These are phyloP conservation scores for Elsinoe perseae DNA, from an alignment of 2,329 filamentous ascomycete genomes.

Conservation along the genomic window DNA sequence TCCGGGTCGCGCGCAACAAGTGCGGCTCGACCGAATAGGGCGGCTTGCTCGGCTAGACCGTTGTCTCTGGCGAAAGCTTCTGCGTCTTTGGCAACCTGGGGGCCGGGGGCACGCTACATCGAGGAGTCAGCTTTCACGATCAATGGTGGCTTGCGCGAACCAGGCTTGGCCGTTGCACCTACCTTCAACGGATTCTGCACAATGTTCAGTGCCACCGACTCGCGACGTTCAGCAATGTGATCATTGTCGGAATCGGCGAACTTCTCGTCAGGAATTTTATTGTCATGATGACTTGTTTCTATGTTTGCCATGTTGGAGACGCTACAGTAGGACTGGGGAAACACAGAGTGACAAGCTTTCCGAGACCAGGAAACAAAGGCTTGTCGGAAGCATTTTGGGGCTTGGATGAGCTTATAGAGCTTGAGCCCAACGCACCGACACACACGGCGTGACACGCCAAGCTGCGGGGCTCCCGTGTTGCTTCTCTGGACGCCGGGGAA, in stretches of 20 bases:
- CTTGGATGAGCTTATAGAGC: background rate
- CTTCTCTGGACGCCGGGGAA: background rate
- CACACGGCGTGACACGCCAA: background rate
- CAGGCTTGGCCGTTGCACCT: conserved; percentile 18
- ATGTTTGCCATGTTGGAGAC: conserved; percentile 12
- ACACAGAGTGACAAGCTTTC: background rate
- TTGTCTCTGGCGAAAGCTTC: conserved; percentile 28
- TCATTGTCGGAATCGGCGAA: background rate
- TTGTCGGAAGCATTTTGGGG: background rate
- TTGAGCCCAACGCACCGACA: background rate
- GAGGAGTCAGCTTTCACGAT: conserved; percentile 17
- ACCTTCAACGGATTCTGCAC: conserved; percentile 42
- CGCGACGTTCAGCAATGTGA: conserved; percentile 27
- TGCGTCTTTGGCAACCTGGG: conserved; percentile 30
- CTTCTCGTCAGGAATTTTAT: background rate
- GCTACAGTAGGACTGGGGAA: background rate
- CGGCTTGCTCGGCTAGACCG: conserved; percentile 32
- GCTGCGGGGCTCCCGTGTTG: background rate
- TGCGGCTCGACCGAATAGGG: conserved; percentile 40
- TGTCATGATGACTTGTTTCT: conserved; percentile 4
- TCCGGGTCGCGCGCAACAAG: conserved; percentile 64
- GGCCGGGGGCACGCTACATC: conserved; percentile 28
- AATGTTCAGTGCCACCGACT: conserved; percentile 40
- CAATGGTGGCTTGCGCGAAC: background rate
- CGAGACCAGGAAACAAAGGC: background rate